A percentile compares a stretch with the other conserved stretches of the same genome.
Conservation (phyloP, 306 rosid species). For the Alnus glutinosa region DNA sequence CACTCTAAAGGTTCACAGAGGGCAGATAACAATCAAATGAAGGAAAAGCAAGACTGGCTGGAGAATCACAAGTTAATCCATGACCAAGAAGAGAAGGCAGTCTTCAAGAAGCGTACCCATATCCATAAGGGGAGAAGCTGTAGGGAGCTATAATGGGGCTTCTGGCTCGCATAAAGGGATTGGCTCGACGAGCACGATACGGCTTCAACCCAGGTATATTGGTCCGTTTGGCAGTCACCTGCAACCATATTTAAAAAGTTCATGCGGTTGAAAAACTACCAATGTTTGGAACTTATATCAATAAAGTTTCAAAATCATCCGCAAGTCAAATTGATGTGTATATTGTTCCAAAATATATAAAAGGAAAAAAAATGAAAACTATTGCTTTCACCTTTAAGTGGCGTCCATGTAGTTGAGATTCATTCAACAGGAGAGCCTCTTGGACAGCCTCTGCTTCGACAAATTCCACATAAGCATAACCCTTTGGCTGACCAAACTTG, state of each 20-base stretch:
- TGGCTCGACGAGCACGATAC: slow-evolving; percentile 65
- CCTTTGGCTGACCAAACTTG: slow-evolving; percentile 89
- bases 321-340: background rate
- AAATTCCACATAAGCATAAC: slow-evolving; percentile 87
- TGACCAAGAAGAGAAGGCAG: background rate
- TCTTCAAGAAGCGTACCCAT: slow-evolving; percentile 51
- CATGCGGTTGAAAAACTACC: slow-evolving; percentile 1
- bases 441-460: slow-evolving; percentile 79
- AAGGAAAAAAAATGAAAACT: background rate
- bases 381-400: slow-evolving; percentile 62
- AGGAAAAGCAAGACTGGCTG: background rate
- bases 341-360: background rate
- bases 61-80: background rate
- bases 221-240: slow-evolving; percentile 77
- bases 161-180: slow-evolving; percentile 61
- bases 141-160: slow-evolving; percentile 58
- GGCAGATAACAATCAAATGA: background rate
- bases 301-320: background rate
- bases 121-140: slow-evolving; percentile 68
- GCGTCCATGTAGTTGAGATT: slow-evolving; percentile 85
- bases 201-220: slow-evolving; percentile 88
- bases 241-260: slow-evolving; percentile 12
- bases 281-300: background rate
- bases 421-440: slow-evolving; percentile 71
- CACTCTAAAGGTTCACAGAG: background rate